Base-by-base conservation (phyloP, 139 green algal species). In the Chlorella vulgaris region DNA sequence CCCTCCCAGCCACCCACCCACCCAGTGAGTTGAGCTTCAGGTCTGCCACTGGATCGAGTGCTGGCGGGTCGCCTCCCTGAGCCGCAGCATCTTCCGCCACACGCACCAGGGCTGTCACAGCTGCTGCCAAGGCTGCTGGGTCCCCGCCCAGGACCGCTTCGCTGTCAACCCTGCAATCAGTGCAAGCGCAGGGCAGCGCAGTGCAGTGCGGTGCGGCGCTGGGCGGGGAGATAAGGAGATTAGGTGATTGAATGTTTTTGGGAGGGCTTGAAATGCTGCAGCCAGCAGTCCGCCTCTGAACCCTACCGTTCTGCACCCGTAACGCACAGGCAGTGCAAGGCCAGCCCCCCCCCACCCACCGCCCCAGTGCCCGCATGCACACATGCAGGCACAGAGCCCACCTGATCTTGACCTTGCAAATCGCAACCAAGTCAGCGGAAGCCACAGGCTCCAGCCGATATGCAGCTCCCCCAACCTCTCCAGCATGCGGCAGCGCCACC, bases 401-500 rank as follows among this genome's bases (percentile, higher is more conserved):
- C 76, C 43, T 85, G n/a, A 95, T 62, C 79, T 94, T 94, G 36
- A 78, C 61, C 63, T 77, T 88, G 51, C 89, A 89, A 39, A 96
- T 91, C 76, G 66, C 86, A 36, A 92, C 75, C 21, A 96, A 71
- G 29, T 76, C 50, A 31, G 33, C 21, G 1, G 66, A 65, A 15
- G 69, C 31, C 24, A 88, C 79, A 28, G 36, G 51, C 7, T 84
- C 78, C 33, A 97, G 42, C 47, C 88, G 73, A 82, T 91, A 97
- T 5, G 33, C 33, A 8, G 85, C 40, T 4, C 91, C 92, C 1
- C 82, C 88, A 31, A 87, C 70, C 7, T 84, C 78, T 7, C 93
- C 93, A 35, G 92, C 86, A 7, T 87, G 86, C 26, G 93, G 93
- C 77, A 97, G 78, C 15, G 79, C 81, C 39, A 91, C 78, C 76